phyloP scores from a whole-genome alignment of 2,329 filamentous ascomycete species.

The Colletotrichum euphorbiae region DNA sequence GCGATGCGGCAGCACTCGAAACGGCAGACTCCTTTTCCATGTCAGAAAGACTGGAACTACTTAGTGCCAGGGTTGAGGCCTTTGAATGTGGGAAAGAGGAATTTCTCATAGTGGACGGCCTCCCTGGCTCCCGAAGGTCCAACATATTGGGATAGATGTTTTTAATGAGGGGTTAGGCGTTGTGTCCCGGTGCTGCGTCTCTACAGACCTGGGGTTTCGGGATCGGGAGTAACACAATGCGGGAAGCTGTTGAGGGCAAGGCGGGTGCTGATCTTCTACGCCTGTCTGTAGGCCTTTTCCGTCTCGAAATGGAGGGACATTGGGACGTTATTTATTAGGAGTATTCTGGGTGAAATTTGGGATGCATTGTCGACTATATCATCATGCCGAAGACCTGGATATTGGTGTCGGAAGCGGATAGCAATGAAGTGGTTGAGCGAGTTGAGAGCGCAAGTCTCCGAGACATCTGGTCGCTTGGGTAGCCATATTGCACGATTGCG shows the following conservation, averaged over 20 bases:
- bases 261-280: neutral
- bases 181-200: neutral
- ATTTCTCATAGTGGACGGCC: neutral
- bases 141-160: slow-evolving; percentile 13
- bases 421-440: neutral
- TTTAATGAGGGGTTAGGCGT: neutral
- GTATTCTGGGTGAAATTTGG: neutral
- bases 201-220: neutral
- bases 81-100: neutral
- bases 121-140: slow-evolving; percentile 4
- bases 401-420: slow-evolving; percentile 12
- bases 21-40: slow-evolving; percentile 22
- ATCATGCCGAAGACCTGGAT: slow-evolving; percentile 25
- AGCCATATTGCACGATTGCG: neutral
- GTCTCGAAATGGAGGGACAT: neutral
- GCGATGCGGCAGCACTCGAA: slow-evolving; percentile 24
- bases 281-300: neutral
- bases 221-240: slow-evolving; percentile 4
- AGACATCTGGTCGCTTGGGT: slow-evolving; percentile 16
- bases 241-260: neutral
- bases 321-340: neutral
- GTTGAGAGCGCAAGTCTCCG: slow-evolving; percentile 18
- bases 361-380: neutral
- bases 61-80: slow-evolving; percentile 15
- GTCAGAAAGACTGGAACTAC: slow-evolving; percentile 23